A percentile compares a stretch with the other conserved stretches of the same genome.
phyloP scores from a whole-genome alignment of 257 asterid species.

The Nicotiana tabacum region DNA sequence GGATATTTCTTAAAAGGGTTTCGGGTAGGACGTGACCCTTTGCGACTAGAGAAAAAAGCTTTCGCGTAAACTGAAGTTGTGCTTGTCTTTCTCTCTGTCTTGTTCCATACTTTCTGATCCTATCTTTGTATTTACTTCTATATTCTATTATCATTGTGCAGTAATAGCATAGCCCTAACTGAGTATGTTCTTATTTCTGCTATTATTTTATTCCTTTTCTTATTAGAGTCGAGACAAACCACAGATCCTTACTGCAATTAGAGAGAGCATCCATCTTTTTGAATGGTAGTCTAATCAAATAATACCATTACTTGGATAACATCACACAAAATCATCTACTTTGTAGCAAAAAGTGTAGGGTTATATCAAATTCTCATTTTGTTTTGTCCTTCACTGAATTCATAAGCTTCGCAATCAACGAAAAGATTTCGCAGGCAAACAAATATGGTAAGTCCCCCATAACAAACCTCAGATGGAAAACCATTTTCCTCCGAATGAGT shows the following conservation, averaged over 20 bases:
- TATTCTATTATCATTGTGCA: neutral
- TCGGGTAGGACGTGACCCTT: neutral
- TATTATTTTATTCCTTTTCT: neutral
- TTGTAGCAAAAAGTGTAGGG: neutral
- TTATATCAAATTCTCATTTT: neutral
- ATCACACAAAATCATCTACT: neutral
- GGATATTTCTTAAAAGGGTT: neutral
- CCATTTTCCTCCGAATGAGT: constrained; percentile 57
- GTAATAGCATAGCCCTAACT: neutral
- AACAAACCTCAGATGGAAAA: constrained; percentile 61
- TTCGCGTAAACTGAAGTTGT: neutral
- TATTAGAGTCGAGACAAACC: neutral
- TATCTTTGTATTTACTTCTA: neutral
- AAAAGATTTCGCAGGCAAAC: neutral
- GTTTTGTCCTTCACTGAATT: neutral
- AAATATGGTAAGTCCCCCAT: neutral
- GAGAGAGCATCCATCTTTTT: neutral
- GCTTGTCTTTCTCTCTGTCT: constrained; percentile 3
- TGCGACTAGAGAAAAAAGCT: neutral
- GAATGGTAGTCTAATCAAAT: neutral
- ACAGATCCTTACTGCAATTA: neutral
- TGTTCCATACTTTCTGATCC: neutral
- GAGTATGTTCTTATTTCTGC: neutral
- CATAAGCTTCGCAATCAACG: neutral
- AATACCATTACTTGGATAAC: neutral